A percentile compares a stretch with the other conserved stretches of the same genome.
phyloP scores from a whole-genome alignment of 257 asterid genomes.

The Penstemon eatonii region DNA sequence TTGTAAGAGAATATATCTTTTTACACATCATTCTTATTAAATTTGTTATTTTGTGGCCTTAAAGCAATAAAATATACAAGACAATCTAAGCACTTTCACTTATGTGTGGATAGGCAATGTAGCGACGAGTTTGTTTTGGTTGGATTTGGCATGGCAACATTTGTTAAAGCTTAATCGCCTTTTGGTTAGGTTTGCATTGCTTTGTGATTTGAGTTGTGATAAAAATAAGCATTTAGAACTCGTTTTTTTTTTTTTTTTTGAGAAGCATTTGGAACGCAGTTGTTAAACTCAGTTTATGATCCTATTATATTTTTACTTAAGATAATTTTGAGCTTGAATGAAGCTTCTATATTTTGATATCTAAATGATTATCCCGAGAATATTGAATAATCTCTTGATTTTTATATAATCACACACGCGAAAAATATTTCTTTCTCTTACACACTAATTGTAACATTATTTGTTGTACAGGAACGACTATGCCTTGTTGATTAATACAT shows the following conservation, averaged over 20 bases:
- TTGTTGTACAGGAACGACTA: slow-evolving; percentile 62
- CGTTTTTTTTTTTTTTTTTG: no score
- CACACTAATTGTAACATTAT: slow-evolving; percentile 22
- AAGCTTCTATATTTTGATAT: no score
- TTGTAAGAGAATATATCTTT: background rate
- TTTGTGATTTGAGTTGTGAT: background rate
- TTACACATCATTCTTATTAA: background rate
- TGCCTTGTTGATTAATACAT: slow-evolving; percentile 76
- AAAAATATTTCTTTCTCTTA: background rate
- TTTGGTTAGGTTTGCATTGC: background rate
- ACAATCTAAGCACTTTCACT: background rate
- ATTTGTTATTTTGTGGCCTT: background rate
- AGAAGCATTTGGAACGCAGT: no score
- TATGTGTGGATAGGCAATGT: background rate
- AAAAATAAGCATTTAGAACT: no score
- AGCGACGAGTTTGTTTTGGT: background rate
- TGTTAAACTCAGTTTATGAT: no score
- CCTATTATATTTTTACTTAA: no score
- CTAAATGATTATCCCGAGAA: no score
- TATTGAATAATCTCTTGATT: no score
- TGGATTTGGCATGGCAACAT: no score
- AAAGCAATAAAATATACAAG: no score
- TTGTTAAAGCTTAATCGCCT: no score
- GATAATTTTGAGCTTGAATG: no score
- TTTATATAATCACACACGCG: background rate